phyloP scores from a whole-genome alignment of 129 eudicot genomes.

The Cynara cardunculus region DNA sequence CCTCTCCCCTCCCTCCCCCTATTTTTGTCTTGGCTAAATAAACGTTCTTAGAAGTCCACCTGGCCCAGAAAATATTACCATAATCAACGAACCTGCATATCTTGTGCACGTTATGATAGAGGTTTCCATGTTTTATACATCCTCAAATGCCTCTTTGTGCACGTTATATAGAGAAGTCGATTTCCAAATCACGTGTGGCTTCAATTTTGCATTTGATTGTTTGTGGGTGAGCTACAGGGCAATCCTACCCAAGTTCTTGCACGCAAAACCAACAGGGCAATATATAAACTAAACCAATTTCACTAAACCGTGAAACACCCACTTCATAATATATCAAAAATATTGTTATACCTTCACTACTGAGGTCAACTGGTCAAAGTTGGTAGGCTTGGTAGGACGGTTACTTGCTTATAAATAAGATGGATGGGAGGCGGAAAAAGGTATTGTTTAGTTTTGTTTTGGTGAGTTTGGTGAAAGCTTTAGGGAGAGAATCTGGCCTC shows the following conservation, averaged over 20 bases:
- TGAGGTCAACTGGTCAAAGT: too few relatives aligned
- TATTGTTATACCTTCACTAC: background rate
- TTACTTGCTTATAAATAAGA: background rate
- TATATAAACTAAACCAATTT: too few relatives aligned
- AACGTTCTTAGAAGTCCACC: too few relatives aligned
- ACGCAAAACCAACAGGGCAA: background rate
- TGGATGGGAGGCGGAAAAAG: background rate
- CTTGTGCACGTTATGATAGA: background rate
- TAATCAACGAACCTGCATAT: background rate
- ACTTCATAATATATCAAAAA: too few relatives aligned
- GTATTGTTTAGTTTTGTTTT: too few relatives aligned
- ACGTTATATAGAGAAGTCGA: background rate
- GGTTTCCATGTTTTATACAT: background rate
- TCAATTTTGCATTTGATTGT: background rate
- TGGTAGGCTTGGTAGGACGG: background rate
- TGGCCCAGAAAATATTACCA: background rate
- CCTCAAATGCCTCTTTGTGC: background rate
- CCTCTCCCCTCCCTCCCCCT: too few relatives aligned
- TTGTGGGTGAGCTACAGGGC: background rate
- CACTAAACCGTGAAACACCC: background rate
- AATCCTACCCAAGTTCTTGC: background rate
- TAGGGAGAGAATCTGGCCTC: too few relatives aligned
- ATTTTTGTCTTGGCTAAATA: too few relatives aligned
- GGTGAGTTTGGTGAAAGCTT: too few relatives aligned
- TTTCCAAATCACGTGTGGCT: background rate